Evolutionary conservation across 768 basidiomycete genomes (phyloP).

Genomic region (Termitomyces sp.): DNA sequence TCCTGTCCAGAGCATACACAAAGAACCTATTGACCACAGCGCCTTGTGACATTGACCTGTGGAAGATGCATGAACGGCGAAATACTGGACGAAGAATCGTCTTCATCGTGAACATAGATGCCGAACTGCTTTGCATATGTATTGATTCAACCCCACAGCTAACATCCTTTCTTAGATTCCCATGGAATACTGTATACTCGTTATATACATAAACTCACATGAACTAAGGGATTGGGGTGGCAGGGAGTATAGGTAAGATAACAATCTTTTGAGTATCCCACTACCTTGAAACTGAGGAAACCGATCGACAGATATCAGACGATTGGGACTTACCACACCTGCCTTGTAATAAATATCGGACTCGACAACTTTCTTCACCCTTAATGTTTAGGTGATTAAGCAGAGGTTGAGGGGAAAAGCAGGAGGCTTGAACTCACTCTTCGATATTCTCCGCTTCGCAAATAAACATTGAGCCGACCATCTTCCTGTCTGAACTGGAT

Average conservation of each 20-base stretch:
- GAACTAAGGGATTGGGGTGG: constrained; percentile 12
- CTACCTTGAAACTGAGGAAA: constrained; percentile 21
- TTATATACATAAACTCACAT: not conserved
- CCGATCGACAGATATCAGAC: not conserved
- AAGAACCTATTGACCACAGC: constrained; percentile 30
- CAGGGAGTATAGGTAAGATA: constrained; percentile 40
- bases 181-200: not conserved
- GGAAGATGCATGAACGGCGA: not conserved
- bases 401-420: not conserved
- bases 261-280: constrained; percentile 54
- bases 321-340: constrained; percentile 29
- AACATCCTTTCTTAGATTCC: not conserved
- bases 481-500: constrained; percentile 41
- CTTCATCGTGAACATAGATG: constrained; percentile 4
- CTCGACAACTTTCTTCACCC: constrained; percentile 33
- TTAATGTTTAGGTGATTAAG: constrained; percentile 8
- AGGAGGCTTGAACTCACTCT: constrained; percentile 21
- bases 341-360: constrained; percentile 35
- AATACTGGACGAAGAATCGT: not conserved
- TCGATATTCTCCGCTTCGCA: constrained; percentile 50
- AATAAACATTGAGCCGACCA: constrained; percentile 56
- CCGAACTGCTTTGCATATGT: not conserved
- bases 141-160: not conserved
- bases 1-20: constrained; percentile 51
- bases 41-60: constrained; percentile 4